phyloP scores from a whole-genome alignment of 176 grass and related monocot species.

The Aegilops bicornis region DNA sequence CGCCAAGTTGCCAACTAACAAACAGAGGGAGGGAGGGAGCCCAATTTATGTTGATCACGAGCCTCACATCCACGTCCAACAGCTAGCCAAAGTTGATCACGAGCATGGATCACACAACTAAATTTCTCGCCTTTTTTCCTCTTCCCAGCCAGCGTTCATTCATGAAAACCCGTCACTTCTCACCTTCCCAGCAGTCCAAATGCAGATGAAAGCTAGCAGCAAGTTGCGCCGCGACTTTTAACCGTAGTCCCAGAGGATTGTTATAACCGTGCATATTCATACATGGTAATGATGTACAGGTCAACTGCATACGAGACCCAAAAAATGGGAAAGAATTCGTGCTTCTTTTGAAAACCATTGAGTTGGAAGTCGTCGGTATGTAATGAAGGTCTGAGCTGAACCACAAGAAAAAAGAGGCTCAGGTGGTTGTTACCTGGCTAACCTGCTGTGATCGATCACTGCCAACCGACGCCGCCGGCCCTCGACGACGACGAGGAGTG shows the following conservation, averaged over 20 bases:
- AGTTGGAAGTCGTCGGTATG: too few species aligned
- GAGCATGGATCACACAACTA: neutral
- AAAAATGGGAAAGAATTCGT: neutral
- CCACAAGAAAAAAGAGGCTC: too few species aligned
- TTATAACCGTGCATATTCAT: neutral
- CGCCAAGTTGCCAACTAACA: conserved; percentile 31
- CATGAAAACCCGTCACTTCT: neutral
- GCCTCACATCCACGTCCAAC: conserved; percentile 42
- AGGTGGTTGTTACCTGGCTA: too few species aligned
- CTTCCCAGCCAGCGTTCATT: neutral
- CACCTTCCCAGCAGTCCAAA: neutral
- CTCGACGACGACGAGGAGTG: too few species aligned
- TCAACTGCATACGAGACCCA: too few species aligned
- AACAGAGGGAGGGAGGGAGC: conserved; percentile 3
- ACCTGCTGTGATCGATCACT: too few species aligned
- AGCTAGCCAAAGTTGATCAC: conserved; percentile 26
- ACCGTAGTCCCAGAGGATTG: neutral
- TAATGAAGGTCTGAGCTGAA: too few species aligned
- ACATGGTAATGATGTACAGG: neutral
- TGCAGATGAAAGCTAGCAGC: neutral
- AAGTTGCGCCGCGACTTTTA: neutral
- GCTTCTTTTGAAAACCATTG: too few species aligned
- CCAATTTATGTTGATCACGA: conserved; percentile 48
- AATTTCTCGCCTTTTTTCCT: neutral
- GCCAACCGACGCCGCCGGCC: too few species aligned